Percentiles rank a stretch among this genome's conserved stretches.
These are phyloP conservation scores for Crithidia brevicula DNA, from an alignment of 208 protist species.

Conservation along the genomic window DNA sequence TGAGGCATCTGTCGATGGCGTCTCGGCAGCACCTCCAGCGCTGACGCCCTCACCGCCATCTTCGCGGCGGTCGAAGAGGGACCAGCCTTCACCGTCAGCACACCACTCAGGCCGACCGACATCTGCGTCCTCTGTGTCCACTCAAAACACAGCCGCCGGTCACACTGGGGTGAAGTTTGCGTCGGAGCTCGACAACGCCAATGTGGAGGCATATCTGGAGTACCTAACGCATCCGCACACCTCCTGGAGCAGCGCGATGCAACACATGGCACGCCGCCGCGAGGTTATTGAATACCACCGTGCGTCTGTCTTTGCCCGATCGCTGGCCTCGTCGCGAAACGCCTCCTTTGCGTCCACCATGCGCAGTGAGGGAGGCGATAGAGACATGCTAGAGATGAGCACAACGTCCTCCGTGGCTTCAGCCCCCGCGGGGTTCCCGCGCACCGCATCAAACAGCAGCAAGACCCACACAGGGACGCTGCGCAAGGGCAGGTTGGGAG, in stretches of 20 bases:
- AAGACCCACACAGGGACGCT: constrained; percentile 41
- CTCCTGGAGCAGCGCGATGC: constrained; percentile 83
- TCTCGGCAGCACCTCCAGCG: background rate
- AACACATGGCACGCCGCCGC: constrained; percentile 35
- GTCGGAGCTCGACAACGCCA: constrained; percentile 71
- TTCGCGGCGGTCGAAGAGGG: background rate
- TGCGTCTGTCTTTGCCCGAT: constrained; percentile 51
- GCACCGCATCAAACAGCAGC: constrained; percentile 37
- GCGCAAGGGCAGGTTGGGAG: constrained; percentile 43
- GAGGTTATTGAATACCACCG: constrained; percentile 53
- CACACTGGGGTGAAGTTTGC: constrained; percentile 34
- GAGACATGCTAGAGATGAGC: constrained; percentile 24
- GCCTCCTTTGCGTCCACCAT: constrained; percentile 46
- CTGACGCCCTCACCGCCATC: constrained; percentile 1
- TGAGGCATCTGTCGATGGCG: background rate
- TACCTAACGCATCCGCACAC: constrained; percentile 87
- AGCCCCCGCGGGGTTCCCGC: constrained; percentile 39
- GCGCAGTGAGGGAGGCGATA: constrained; percentile 21
- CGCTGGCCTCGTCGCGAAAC: constrained; percentile 41
- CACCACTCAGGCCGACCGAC: background rate
- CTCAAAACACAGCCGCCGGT: background rate
- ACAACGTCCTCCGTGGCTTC: constrained; percentile 39
- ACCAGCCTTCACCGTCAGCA: background rate
- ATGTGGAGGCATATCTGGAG: constrained; percentile 82
- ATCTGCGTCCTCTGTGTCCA: background rate